Percentiles rank a stretch among this genome's conserved stretches.
Conservation (phyloP, 2,329 filamentous ascomycete genomes). For the Exserohilum turcica region DNA sequence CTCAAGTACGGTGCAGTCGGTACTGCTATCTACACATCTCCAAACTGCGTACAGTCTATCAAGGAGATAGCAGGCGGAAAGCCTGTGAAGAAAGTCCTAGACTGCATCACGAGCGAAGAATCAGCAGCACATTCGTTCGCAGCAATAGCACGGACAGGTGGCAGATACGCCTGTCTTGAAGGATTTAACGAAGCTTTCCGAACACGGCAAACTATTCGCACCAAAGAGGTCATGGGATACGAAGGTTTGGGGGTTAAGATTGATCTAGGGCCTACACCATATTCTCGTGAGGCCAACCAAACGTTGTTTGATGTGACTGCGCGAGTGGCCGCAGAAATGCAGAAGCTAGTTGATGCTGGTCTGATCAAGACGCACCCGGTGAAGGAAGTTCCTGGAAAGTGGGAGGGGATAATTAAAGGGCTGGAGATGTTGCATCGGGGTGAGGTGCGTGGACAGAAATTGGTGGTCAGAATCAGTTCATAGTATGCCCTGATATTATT, state of each 20-base stretch:
- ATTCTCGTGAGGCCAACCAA: neutral
- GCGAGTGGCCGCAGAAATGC: neutral
- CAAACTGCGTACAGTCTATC: neutral
- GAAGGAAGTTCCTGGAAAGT: neutral
- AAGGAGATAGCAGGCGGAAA: neutral
- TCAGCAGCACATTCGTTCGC: neutral
- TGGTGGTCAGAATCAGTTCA: neutral
- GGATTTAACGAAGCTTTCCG: neutral
- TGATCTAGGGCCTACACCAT: neutral
- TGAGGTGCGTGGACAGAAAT: neutral
- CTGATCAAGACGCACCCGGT: neutral
- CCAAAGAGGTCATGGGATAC: neutral
- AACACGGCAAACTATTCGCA: neutral
- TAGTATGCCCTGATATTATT: too few species aligned
- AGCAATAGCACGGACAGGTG: neutral
- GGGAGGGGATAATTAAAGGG: neutral
- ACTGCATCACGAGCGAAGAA: neutral
- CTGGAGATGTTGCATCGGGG: neutral
- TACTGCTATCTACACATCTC: neutral
- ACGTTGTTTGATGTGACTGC: neutral
- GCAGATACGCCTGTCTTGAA: conserved; percentile 1
- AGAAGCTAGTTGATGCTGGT: neutral
- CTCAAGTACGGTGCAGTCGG: neutral
- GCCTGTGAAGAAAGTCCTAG: neutral
- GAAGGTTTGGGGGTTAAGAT: neutral